Percentiles rank a stretch among this genome's conserved stretches.
phyloP scores from a whole-genome alignment of 1,284 basidiomycete genomes.

The Coriolopsis trogii region DNA sequence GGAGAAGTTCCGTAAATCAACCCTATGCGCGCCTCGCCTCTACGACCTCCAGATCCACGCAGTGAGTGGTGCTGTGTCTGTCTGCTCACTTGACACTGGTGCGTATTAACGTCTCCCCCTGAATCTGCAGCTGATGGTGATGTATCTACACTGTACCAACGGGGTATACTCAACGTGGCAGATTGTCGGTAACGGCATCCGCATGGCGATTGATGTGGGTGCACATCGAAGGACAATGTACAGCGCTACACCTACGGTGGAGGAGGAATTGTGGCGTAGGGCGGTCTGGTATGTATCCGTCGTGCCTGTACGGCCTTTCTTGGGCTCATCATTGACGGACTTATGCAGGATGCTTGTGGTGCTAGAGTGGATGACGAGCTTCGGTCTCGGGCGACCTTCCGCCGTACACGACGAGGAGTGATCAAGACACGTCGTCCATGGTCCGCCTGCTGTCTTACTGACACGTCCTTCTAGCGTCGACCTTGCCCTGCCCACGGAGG shows the following conservation, averaged over 20 bases:
- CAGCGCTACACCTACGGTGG: slow-evolving; percentile 40
- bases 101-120: slow-evolving; percentile 80
- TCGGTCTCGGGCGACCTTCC: slow-evolving; percentile 64
- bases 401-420: slow-evolving; percentile 71
- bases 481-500: slow-evolving; percentile 64
- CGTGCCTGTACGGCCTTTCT: not conserved
- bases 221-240: slow-evolving; percentile 57
- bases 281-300: slow-evolving; percentile 53
- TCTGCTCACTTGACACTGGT: slow-evolving; percentile 78
- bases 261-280: slow-evolving; percentile 76
- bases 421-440: slow-evolving; percentile 16
- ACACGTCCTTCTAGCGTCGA: slow-evolving; percentile 50
- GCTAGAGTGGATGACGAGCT: slow-evolving; percentile 55
- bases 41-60: slow-evolving; percentile 73
- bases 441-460: not conserved
- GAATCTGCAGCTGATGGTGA: slow-evolving; percentile 39
- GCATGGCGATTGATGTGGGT: slow-evolving; percentile 68
- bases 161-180: slow-evolving; percentile 75
- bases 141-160: slow-evolving; percentile 58
- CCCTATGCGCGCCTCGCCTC: slow-evolving; percentile 58
- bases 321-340: not conserved
- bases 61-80: slow-evolving; percentile 32
- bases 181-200: slow-evolving; percentile 69
- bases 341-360: slow-evolving; percentile 46
- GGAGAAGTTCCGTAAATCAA: slow-evolving; percentile 51